These are phyloP conservation scores for Closterium sp. DNA, from an alignment of 139 green algal genomes.

Conservation along the genomic window DNA sequence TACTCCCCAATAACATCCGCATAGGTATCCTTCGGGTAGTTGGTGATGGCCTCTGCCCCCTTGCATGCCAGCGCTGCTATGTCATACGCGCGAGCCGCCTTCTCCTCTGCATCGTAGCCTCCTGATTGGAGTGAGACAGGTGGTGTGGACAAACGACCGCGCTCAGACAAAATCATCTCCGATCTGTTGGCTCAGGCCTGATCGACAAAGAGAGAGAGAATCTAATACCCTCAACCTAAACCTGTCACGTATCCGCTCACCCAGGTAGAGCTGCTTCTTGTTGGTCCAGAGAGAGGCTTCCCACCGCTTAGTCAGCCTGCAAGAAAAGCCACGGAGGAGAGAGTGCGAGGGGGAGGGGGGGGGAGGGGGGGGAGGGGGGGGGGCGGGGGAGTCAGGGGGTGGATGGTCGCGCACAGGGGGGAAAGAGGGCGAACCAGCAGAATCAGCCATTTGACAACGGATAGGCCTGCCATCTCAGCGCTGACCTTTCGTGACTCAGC, in stretches of 20 bases:
- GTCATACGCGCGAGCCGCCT: conserved; percentile 58
- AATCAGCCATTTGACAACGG: too few relatives aligned
- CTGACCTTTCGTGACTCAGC: neutral
- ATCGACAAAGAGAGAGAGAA: neutral
- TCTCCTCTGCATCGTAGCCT: neutral
- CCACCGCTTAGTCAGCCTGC: conserved; percentile 68
- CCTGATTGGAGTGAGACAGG: neutral
- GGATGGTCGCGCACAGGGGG: too few relatives aligned
- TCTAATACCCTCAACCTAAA: neutral
- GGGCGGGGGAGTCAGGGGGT: too few relatives aligned
- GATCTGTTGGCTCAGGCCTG: too few relatives aligned
- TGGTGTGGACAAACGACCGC: too few relatives aligned
- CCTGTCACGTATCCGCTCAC: conserved; percentile 51
- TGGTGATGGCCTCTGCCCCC: conserved; percentile 56
- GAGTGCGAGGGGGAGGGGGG: too few relatives aligned
- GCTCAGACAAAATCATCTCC: too few relatives aligned
- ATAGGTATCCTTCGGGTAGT: conserved; percentile 58
- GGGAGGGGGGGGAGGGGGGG: too few relatives aligned
- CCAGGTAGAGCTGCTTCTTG: conserved; percentile 66
- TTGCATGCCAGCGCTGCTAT: conserved; percentile 66
- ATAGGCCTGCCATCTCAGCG: neutral
- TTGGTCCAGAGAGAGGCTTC: conserved; percentile 67
- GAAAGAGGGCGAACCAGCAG: too few relatives aligned
- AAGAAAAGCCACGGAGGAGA: neutral
- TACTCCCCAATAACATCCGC: neutral